Percentiles rank a stretch among this genome's conserved stretches.
Conservation (phyloP, 2,329 filamentous ascomycete species). For the Corniculantispora saksenae region DNA sequence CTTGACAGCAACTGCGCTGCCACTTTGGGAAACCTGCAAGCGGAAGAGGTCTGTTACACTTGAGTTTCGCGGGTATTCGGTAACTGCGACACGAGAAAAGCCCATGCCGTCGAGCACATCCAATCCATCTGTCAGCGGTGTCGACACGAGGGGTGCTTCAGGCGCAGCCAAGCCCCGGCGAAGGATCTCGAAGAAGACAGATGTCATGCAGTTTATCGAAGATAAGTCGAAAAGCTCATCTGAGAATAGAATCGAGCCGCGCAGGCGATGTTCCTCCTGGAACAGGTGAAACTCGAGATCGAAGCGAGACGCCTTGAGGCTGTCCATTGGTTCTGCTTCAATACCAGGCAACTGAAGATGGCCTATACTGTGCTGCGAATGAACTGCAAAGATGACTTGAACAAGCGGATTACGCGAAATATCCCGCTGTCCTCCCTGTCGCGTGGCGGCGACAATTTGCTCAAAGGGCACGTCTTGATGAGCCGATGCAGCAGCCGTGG, state of each 20-base stretch:
- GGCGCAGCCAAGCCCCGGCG: no score
- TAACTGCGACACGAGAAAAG: no score
- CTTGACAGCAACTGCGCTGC: conserved; percentile 22
- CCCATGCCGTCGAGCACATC: no score
- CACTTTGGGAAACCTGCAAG: conserved; percentile 20
- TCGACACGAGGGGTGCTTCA: no score
- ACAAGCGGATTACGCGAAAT: conserved; percentile 18
- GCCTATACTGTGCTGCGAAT: conserved; percentile 14
- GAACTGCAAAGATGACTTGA: conserved; percentile 21
- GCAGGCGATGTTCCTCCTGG: not conserved
- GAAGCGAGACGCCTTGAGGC: not conserved
- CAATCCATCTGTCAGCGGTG: no score
- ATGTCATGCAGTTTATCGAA: no score
- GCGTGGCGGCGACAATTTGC: conserved; percentile 21
- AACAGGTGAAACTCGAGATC: conserved; percentile 14
- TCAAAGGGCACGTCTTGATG: conserved; percentile 31
- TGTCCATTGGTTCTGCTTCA: not conserved
- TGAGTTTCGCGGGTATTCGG: conserved; percentile 22
- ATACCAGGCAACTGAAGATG: not conserved
- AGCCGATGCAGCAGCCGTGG: conserved; percentile 17
- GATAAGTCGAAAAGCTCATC: no score
- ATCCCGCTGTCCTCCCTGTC: not conserved
- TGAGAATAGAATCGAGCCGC: no score
- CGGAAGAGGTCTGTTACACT: conserved; percentile 28
- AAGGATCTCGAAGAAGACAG: no score